Conservation (phyloP, 495 filamentous ascomycete species). For the Xylaria scruposa region DNA sequence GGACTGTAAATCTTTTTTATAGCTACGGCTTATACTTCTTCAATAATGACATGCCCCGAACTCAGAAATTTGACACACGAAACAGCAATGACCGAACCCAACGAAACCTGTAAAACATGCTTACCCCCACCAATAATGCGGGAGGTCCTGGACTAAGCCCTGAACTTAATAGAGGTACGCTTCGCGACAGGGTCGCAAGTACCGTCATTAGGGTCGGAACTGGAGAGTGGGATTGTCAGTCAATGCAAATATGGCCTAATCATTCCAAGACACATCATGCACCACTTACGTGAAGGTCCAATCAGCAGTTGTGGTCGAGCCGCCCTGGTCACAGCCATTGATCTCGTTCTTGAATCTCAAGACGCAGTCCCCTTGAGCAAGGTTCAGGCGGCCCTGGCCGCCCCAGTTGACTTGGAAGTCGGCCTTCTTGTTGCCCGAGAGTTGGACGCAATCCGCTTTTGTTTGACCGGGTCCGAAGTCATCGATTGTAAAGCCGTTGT, state of each 20-base stretch:
- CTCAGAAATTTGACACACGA: background rate
- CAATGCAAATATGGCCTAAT: background rate
- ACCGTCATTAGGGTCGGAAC: background rate
- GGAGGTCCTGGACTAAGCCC: background rate
- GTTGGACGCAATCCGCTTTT: background rate
- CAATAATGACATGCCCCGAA: background rate
- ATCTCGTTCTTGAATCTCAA: background rate
- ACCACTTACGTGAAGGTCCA: background rate
- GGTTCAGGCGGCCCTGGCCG: background rate
- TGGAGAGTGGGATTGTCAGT: background rate
- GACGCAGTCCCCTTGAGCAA: conserved; percentile 2
- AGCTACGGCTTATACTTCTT: background rate
- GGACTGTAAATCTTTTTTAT: background rate
- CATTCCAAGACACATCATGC: background rate
- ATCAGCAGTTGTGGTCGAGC: background rate
- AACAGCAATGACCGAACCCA: background rate
- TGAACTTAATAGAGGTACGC: background rate
- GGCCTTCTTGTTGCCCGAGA: conserved; percentile 10
- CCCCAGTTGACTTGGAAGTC: conserved; percentile 13
- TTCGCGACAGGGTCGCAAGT: conserved; percentile 3
- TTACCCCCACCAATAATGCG: background rate
- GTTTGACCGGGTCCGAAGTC: background rate
- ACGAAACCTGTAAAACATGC: background rate
- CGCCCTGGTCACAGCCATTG: background rate
- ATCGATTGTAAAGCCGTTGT: background rate